A percentile compares a stretch with the other conserved stretches of the same genome.
These are phyloP conservation scores for Themeda triandra DNA, from an alignment of 176 grass and related monocot genomes.

Conservation along the genomic window DNA sequence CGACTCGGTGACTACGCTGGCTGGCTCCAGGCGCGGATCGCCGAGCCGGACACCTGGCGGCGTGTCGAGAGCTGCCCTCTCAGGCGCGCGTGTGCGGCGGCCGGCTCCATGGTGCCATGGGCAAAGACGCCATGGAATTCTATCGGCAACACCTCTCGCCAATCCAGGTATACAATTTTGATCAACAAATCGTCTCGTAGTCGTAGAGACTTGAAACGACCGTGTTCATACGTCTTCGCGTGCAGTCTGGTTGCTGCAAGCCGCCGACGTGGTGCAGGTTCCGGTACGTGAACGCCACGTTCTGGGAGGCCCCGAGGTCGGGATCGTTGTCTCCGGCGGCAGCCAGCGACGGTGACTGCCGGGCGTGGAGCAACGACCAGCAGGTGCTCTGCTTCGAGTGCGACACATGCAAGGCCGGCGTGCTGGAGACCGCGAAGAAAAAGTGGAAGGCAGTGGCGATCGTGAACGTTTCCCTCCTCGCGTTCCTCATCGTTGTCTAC, in stretches of 20 bases:
- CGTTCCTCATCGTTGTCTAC: conserved; percentile 55
- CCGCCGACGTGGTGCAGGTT: conserved; percentile 61
- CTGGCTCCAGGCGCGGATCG: conserved; percentile 51
- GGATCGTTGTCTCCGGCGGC: not conserved
- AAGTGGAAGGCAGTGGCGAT: conserved; percentile 57
- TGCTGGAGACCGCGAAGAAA: conserved; percentile 49
- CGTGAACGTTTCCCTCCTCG: conserved; percentile 34
- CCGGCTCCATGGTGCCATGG: not conserved
- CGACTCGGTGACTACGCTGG: conserved; percentile 61
- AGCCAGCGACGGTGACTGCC: conserved; percentile 43
- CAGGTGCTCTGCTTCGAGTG: conserved; percentile 59
- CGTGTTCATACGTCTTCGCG: not conserved
- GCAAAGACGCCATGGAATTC: conserved; percentile 37
- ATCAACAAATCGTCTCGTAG: not conserved
- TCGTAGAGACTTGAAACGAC: not conserved
- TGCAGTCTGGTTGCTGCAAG: conserved; percentile 79
- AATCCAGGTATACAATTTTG: conserved; percentile 36
- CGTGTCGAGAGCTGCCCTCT: conserved; percentile 52
- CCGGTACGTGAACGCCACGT: conserved; percentile 51
- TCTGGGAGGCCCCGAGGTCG: conserved; percentile 30
- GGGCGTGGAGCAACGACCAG: conserved; percentile 55
- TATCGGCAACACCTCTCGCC: conserved; percentile 56
- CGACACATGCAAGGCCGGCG: conserved; percentile 70
- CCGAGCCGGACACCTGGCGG: conserved; percentile 47
- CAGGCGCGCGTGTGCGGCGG: conserved; percentile 49